Conservation (phyloP, 2,329 filamentous ascomycete species). For the Sporothrix pallida region DNA sequence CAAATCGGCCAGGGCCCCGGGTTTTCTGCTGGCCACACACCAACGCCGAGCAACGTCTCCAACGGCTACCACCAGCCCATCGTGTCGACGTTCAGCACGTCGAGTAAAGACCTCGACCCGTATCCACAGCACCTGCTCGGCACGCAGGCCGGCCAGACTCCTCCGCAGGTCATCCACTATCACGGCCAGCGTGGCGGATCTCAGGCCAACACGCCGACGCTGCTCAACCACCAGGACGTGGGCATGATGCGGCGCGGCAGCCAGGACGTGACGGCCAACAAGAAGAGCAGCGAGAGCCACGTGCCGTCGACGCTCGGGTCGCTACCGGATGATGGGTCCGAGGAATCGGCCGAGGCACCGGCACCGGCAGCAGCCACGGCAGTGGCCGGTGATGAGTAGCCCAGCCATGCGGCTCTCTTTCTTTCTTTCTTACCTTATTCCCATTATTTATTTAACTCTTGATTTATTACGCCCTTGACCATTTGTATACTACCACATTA, state of each 20-base stretch:
- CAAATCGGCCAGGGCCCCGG: constrained; percentile 37
- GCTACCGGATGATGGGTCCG: constrained; percentile 48
- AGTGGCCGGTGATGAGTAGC: not conserved
- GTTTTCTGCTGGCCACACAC: constrained; percentile 51
- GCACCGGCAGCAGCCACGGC: not conserved
- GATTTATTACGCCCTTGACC: constrained; percentile 10
- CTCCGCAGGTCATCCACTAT: constrained; percentile 70
- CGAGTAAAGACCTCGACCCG: constrained; percentile 70
- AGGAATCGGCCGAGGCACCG: constrained; percentile 38
- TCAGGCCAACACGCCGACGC: constrained; percentile 68
- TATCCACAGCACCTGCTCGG: constrained; percentile 70
- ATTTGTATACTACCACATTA: constrained; percentile 29
- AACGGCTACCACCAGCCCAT: constrained; percentile 73
- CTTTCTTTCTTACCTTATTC: not conserved
- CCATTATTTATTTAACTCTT: not conserved
- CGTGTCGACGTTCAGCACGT: constrained; percentile 72
- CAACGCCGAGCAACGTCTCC: constrained; percentile 52
- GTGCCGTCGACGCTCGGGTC: constrained; percentile 49
- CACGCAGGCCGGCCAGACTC: constrained; percentile 65
- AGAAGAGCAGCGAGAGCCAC: constrained; percentile 50
- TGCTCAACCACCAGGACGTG: constrained; percentile 58
- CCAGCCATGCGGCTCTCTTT: too few species aligned
- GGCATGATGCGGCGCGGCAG: constrained; percentile 56
- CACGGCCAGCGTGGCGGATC: constrained; percentile 71
- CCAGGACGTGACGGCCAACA: constrained; percentile 50